These are phyloP conservation scores for Alternaria arborescens DNA, from an alignment of 2,329 filamentous ascomycete genomes.

Conservation along the genomic window DNA sequence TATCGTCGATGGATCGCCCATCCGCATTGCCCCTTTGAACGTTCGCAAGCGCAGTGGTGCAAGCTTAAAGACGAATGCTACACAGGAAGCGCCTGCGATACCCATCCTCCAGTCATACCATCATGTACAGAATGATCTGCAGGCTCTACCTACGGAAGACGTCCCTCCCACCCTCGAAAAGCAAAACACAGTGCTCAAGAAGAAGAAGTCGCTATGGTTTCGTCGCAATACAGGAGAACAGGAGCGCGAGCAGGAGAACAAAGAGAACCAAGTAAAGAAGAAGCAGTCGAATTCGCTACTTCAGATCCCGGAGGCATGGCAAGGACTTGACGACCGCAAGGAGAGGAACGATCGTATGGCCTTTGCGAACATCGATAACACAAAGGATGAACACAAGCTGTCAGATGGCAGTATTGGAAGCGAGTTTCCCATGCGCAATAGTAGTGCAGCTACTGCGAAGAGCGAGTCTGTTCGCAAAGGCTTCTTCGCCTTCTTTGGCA, in stretches of 20 bases:
- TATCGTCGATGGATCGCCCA: constrained; percentile 63
- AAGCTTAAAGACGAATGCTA: constrained; percentile 35
- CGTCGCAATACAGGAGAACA: constrained; percentile 47
- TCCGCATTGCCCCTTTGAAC: constrained; percentile 62
- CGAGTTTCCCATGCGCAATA: constrained; percentile 55
- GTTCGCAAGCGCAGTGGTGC: constrained; percentile 61
- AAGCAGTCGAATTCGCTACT: constrained; percentile 38
- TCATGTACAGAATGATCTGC: constrained; percentile 30
- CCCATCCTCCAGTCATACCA: constrained; percentile 31
- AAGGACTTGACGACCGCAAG: constrained; percentile 48
- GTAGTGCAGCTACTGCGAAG: constrained; percentile 43
- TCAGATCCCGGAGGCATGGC: constrained; percentile 48
- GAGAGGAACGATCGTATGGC: constrained; percentile 28
- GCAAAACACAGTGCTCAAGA: constrained; percentile 44
- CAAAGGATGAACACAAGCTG: constrained; percentile 31
- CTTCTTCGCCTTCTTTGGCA: constrained; percentile 63
- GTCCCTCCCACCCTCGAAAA: constrained; percentile 24
- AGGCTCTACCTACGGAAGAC: constrained; percentile 26
- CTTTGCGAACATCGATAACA: constrained; percentile 10
- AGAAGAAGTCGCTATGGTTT: constrained; percentile 60
- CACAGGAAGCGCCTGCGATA: constrained; percentile 21
- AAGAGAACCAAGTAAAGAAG: constrained; percentile 39
- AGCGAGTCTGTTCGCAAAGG: constrained; percentile 52
- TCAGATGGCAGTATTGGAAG: constrained; percentile 46
- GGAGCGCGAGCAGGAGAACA: constrained; percentile 34